Evolutionary conservation across 805 yeast species (phyloP), one percentile per base, ranked within the genome.

Genomic region (Myxozyma geophila): DNA sequence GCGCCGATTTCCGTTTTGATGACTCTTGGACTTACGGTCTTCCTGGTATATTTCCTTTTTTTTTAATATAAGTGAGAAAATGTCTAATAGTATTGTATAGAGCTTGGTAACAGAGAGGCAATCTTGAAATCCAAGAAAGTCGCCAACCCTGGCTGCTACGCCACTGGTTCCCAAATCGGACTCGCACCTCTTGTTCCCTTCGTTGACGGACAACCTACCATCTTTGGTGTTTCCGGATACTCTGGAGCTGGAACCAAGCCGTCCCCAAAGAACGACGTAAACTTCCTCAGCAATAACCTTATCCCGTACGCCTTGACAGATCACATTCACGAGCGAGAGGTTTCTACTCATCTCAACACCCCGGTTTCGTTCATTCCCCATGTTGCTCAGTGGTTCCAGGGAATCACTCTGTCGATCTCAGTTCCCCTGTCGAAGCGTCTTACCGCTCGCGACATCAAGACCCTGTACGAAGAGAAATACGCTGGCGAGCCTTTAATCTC

Each of bases 161-260:
- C 99, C n/a, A 95, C 99, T 52, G 98, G 96, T 63, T 95, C 98
- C 13, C 98, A 95, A 80, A 78, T 92, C 33, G 92, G 96, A 13
- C 87, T 95, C 74, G 87, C 93, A 54, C 99, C 99, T 41, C 80
- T 95, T 71, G 77, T 83, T n/a, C 74, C 72, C 28, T 85, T 86
- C 54, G 84, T 84, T 72, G 50, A 39, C 17, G 95, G 95, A 41
- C 80, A 82, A 36, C 98, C 99, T 57, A 80, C 91, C 2, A 82
- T 93, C 12, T 95, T 95, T 75, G 99, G 99, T 74, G 95, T 95
- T 40, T 90, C 97, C 54, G 99, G 99, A 55, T 95, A 93, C 76
- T 95, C 99, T 12, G 99, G 99, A 64, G 99, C 99, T 10, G 99
- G 99, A 69, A 92, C 99, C 44, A 95, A 96, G 79, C 99, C 99